Conservation (phyloP, 495 filamentous ascomycete genomes). For the Friedmanniomyces endolithicus region DNA sequence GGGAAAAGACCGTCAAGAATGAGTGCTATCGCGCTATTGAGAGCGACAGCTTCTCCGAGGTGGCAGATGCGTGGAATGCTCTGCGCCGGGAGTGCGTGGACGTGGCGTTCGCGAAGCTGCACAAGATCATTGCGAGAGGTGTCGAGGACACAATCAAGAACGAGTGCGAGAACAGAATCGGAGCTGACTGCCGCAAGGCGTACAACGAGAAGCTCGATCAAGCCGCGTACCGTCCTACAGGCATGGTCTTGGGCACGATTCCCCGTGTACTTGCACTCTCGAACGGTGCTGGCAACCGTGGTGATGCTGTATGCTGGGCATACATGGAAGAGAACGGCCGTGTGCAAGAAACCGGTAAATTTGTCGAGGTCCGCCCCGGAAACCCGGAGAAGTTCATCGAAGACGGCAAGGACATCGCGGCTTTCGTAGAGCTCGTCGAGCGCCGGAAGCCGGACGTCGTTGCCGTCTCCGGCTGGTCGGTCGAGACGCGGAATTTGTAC, state of each 20-base stretch:
- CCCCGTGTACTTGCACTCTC: constrained; percentile 79
- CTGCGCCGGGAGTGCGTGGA: constrained; percentile 75
- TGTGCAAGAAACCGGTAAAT: constrained; percentile 77
- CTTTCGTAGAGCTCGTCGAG: constrained; percentile 59
- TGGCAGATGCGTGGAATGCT: constrained; percentile 89
- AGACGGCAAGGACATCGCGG: constrained; percentile 48
- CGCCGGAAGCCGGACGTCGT: constrained; percentile 80
- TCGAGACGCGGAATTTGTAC: constrained; percentile 73
- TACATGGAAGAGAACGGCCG: constrained; percentile 89
- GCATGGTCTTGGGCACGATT: constrained; percentile 76
- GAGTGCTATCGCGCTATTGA: constrained; percentile 69
- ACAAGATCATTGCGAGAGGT: constrained; percentile 68
- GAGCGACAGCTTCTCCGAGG: constrained; percentile 87
- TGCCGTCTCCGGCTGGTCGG: constrained; percentile 77
- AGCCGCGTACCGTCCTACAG: constrained; percentile 87
- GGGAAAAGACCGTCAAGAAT: constrained; percentile 57
- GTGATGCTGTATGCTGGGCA: constrained; percentile 77
- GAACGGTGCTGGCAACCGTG: constrained; percentile 63
- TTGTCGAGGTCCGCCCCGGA: constrained; percentile 57
- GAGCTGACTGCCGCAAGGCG: constrained; percentile 66
- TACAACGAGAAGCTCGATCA: constrained; percentile 85
- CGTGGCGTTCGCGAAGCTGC: constrained; percentile 66
- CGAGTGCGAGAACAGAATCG: constrained; percentile 80
- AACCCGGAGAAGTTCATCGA: constrained; percentile 52
- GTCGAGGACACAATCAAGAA: constrained; percentile 87